Percentiles rank a stretch among this genome's conserved stretches.
phyloP scores from a whole-genome alignment of 1,284 basidiomycete species.

The Irpex sp. region DNA sequence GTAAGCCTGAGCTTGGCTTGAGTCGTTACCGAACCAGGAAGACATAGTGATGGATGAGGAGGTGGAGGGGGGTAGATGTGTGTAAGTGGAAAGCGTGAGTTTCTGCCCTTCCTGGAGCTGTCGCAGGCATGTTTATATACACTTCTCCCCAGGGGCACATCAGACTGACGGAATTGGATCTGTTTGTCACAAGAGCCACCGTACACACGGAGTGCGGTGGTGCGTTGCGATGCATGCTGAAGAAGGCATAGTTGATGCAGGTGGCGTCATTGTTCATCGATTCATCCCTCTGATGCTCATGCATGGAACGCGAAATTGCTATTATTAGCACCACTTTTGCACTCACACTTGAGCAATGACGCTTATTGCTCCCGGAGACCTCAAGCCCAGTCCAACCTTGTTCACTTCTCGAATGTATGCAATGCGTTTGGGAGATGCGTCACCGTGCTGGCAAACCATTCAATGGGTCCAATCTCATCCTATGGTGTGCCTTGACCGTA shows the following conservation, averaged over 20 bases:
- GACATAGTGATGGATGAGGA: conserved; percentile 29
- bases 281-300: neutral
- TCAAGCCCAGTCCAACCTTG: neutral
- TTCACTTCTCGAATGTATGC: neutral
- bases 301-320: neutral
- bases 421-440: too few species aligned
- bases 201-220: neutral
- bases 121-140: conserved; percentile 2
- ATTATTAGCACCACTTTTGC: neutral
- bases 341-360: neutral
- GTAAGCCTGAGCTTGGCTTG: conserved; percentile 46
- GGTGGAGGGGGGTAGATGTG: conserved; percentile 13
- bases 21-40: conserved; percentile 50
- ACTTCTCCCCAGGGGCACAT: neutral
- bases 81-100: neutral
- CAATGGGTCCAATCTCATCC: neutral
- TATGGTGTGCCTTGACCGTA: neutral
- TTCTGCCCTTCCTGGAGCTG: neutral
- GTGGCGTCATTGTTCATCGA: neutral
- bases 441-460: too few species aligned
- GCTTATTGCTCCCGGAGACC: neutral
- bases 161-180: neutral
- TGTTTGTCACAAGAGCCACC: neutral
- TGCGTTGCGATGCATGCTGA: too few species aligned
- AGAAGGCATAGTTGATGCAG: neutral